Base-by-base conservation (phyloP, 306 rosid species). In the Macrotyloma uniflorum region DNA sequence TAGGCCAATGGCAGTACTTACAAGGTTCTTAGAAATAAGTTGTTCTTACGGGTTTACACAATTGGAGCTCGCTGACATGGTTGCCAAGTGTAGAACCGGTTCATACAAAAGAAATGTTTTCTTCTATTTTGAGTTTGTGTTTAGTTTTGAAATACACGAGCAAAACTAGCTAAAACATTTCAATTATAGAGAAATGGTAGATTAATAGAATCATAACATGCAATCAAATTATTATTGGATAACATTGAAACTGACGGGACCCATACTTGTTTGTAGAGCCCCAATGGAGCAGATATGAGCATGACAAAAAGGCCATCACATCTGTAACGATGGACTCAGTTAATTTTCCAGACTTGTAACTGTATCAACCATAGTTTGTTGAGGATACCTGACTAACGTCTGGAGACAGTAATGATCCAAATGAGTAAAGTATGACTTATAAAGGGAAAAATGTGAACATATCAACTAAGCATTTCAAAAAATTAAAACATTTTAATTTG, bases 301-400 rank as follows among this genome's bases (percentile, higher is more conserved):
- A 83, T 40, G 14, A 38, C 55, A 59, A 77, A n/a, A 35, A 6
- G 13, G 2, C 47, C 23, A 83, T 45, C 81, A 80, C 85, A 80
- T 75, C 87, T 80, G 89, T 76, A 83, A 86, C 83, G 73, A 83
- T 24, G 83, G 82, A 73, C 85, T 35, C 87, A 0, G 19, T 83
- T 54, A 42, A 76, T 83, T 53, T 80, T 30, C 85, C 83, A 80
- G 83, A 86, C 82, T 35, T 13, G 81, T 77, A 83, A 83, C 89
- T n/a, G 82, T 83, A 83, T 74, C 84, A 78, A 35, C 86, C 70
- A 77, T 62, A 5, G 36, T 16, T 55, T 5, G 20, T 49, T 38
- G 73, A 79, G 33, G 85, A 88, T 67, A 89, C 91, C 24, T 87
- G 92, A 86, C 91, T 88, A 54, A 84, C 55, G 90, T 78, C 91